Evolutionary conservation across 2,329 filamentous ascomycete genomes (phyloP).

Genomic region (Aspergillus felis): DNA sequence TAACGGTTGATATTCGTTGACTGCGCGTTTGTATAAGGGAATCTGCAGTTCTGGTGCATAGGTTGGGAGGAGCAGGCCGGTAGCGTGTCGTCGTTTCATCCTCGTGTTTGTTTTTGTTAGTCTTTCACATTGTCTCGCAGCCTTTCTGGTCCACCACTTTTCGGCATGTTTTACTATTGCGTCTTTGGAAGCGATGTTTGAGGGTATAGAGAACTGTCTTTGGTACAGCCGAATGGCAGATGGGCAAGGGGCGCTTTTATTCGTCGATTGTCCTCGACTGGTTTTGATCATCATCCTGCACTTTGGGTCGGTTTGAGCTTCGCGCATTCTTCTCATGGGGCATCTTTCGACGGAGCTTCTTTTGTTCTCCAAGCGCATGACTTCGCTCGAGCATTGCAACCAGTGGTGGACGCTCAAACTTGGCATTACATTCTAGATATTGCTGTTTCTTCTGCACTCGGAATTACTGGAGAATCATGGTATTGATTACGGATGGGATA

Average conservation of each 20-base stretch:
- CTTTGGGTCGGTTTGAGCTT: constrained; percentile 10
- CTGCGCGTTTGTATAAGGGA: constrained; percentile 43
- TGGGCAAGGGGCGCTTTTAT: constrained; percentile 15
- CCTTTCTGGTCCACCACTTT: constrained; percentile 17
- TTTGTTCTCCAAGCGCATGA: constrained; percentile 20
- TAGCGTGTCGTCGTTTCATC: constrained; percentile 39
- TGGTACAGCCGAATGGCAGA: constrained; percentile 7
- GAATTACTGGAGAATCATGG: constrained; percentile 38
- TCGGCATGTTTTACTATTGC: constrained; percentile 22
- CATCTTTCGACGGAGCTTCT: constrained; percentile 1
- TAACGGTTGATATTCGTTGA: constrained; percentile 36
- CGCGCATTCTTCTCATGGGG: constrained; percentile 7
- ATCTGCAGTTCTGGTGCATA: constrained; percentile 42
- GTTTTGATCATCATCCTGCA: constrained; percentile 2
- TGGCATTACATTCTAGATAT: constrained; percentile 29
- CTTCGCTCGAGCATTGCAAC: not conserved
- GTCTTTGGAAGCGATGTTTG: constrained; percentile 23
- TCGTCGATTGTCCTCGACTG: constrained; percentile 15
- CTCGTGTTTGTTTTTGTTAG: constrained; percentile 17
- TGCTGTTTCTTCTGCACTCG: constrained; percentile 30
- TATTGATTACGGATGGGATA: constrained; percentile 39
- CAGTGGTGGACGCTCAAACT: constrained; percentile 4
- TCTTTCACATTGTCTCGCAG: constrained; percentile 14
- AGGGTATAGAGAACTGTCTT: constrained; percentile 20
- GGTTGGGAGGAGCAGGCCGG: constrained; percentile 42